A percentile compares a stretch with the other conserved stretches of the same genome.
Conservation (phyloP, 2,329 filamentous ascomycete genomes). For the Berkeleyomyces basicola region DNA sequence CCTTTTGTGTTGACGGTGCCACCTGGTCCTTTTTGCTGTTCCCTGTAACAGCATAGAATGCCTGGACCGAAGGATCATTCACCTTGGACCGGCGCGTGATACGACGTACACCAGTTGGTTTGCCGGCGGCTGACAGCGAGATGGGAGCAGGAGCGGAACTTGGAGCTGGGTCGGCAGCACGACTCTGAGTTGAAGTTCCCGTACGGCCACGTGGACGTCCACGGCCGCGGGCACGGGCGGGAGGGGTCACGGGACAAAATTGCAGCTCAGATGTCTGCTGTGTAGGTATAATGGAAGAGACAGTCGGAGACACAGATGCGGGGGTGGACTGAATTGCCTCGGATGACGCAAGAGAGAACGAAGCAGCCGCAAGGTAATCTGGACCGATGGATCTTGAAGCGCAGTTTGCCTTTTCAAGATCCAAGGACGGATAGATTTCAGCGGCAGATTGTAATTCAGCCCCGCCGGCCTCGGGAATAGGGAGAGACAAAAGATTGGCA, state of each 20-base stretch:
- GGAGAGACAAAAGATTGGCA: neutral
- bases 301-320: neutral
- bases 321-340: neutral
- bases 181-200: no score
- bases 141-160: no score
- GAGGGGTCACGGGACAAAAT: no score
- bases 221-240: no score
- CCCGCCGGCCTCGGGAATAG: neutral
- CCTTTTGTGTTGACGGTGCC: neutral
- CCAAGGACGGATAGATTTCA: neutral
- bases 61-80: neutral
- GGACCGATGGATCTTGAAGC: neutral
- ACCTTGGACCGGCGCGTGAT: neutral
- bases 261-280: no score
- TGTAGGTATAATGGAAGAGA: neutral
- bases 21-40: slow-evolving; percentile 1
- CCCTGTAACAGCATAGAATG: neutral
- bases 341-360: neutral
- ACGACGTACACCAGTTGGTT: neutral
- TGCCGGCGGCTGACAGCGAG: neutral
- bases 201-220: no score
- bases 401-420: neutral
- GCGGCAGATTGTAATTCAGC: neutral
- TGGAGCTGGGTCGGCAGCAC: no score
- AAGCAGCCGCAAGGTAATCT: neutral